Percentiles rank a stretch among this genome's conserved stretches.
phyloP scores from a whole-genome alignment of 805 yeast species.

The Middelhovenomyces tepae region DNA sequence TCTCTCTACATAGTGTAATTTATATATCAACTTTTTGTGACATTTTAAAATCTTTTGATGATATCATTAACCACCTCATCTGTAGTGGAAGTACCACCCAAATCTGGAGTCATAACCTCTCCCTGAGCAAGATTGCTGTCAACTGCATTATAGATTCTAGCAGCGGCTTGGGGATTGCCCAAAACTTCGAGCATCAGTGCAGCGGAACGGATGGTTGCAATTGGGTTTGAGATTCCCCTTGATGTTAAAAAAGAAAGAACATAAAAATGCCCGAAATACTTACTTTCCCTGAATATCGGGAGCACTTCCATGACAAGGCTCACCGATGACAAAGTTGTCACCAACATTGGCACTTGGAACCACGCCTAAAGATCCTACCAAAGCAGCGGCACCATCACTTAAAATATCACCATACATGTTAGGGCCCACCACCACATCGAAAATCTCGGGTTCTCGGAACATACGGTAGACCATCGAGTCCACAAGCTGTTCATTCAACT shows the following conservation, averaged over 20 bases:
- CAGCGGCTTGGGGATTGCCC: constrained; percentile 85
- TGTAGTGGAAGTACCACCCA: constrained; percentile 86
- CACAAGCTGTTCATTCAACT: constrained; percentile 89
- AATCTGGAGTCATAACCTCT: constrained; percentile 78
- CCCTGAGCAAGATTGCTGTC: constrained; percentile 85
- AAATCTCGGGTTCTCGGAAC: constrained; percentile 97
- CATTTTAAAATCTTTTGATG: constrained; percentile 39
- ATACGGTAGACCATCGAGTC: constrained; percentile 98
- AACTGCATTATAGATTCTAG: constrained; percentile 86
- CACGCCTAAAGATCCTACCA: constrained; percentile 95
- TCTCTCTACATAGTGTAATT: too few relatives aligned
- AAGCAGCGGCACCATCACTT: constrained; percentile 97
- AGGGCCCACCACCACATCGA: constrained; percentile 98
- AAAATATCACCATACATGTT: constrained; percentile 95
- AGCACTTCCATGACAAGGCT: constrained; percentile 98
- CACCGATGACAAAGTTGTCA: constrained; percentile 92
- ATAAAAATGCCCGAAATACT: constrained; percentile 40
- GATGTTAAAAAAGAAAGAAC: too few relatives aligned
- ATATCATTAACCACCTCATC: constrained; percentile 82
- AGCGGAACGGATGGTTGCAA: constrained; percentile 96
- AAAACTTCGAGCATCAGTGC: constrained; percentile 96
- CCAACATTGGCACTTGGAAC: constrained; percentile 99
- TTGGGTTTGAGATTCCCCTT: constrained; percentile 62
- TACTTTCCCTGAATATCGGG: constrained; percentile 96
- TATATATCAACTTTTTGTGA: background rate